Percentiles rank a stretch among this genome's conserved stretches.
phyloP scores from a whole-genome alignment of 805 yeast genomes.

The Pichia rugopelliculosa region DNA sequence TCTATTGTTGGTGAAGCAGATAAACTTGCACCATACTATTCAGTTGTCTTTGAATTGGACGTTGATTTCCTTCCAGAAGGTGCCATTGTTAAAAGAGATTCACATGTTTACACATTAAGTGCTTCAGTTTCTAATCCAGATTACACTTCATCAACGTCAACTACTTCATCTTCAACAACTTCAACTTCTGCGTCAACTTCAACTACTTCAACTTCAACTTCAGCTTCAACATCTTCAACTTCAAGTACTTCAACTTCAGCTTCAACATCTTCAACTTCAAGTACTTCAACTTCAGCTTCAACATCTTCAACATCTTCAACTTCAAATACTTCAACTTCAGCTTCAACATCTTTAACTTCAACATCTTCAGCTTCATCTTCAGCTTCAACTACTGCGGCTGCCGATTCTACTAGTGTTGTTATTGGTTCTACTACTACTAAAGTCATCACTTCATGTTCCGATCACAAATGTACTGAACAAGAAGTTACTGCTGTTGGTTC shows the following conservation, averaged over 20 bases:
- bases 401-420: neutral
- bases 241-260: slow-evolving; percentile 2
- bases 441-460: slow-evolving; percentile 20
- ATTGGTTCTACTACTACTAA: slow-evolving; percentile 9
- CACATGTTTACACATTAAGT: slow-evolving; percentile 10
- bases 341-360: neutral
- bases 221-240: slow-evolving; percentile 4
- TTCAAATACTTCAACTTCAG: neutral
- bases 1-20: slow-evolving; percentile 4
- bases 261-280: slow-evolving; percentile 10
- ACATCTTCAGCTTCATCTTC: neutral
- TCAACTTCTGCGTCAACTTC: neutral
- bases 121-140: slow-evolving; percentile 7
- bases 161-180: slow-evolving; percentile 1
- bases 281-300: neutral
- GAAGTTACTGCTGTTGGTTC: slow-evolving; percentile 9
- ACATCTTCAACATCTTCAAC: slow-evolving; percentile 9
- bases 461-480: slow-evolving; percentile 12
- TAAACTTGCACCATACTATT: neutral
- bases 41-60: slow-evolving; percentile 4
- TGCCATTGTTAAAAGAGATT: slow-evolving; percentile 14
- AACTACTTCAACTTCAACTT: neutral
- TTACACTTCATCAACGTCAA: neutral
- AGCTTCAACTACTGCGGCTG: neutral
- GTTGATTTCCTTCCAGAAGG: slow-evolving; percentile 9